phyloP scores from a whole-genome alignment of 139 green algal genomes.

The Spirogloea muscicola region DNA sequence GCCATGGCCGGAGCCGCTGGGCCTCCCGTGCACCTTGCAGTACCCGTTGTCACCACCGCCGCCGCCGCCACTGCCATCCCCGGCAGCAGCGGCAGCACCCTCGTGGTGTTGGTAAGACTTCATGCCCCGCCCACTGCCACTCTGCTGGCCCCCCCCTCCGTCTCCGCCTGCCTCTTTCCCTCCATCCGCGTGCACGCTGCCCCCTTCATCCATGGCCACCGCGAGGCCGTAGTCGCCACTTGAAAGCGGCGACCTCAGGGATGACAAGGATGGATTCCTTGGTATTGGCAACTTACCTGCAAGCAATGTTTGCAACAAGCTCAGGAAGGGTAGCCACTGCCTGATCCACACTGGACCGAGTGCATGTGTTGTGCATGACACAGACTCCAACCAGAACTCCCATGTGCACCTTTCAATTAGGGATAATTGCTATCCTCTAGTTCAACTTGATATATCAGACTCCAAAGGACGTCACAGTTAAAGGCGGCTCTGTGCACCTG shows the following conservation, averaged over 20 bases:
- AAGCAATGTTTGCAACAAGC: not conserved
- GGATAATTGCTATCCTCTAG: no score
- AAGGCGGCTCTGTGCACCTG: no score
- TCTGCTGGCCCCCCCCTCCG: not conserved
- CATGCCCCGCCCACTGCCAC: not conserved
- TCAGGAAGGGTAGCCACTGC: not conserved
- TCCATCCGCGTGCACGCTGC: constrained; percentile 14
- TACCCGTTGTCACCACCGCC: not conserved
- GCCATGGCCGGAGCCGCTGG: not conserved
- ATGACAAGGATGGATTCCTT: constrained; percentile 5
- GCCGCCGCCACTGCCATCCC: not conserved
- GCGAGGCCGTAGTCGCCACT: not conserved
- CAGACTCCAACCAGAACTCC: not conserved
- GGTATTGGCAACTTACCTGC: constrained; percentile 35
- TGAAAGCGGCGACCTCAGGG: not conserved
- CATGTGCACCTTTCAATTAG: not conserved
- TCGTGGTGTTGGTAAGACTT: not conserved
- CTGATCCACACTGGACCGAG: not conserved
- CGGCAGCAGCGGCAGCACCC: not conserved
- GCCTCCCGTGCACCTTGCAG: not conserved
- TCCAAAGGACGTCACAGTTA: no score
- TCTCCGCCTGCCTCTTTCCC: not conserved
- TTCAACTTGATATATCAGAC: no score
- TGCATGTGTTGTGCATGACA: not conserved
- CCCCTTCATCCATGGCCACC: constrained; percentile 23